Evolutionary conservation across 768 basidiomycete species (phyloP), one percentile per base, ranked within the genome.

Genomic region (Epithele typhae): DNA sequence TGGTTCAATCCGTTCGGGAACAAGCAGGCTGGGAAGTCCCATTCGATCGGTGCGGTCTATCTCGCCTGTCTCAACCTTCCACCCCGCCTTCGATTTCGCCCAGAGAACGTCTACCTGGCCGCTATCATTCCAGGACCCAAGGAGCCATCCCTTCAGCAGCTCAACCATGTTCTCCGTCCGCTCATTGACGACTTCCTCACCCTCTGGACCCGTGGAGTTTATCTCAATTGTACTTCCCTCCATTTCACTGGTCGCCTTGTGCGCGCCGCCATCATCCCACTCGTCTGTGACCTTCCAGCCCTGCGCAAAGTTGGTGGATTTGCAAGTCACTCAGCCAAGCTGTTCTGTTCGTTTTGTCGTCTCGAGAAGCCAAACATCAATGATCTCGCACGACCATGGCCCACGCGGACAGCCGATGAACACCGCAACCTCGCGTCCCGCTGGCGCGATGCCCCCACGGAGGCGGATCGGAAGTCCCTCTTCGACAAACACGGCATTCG

Each of bases 81-180:
- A 5, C 54, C 52, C 3, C 24, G 51, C 8, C 40, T 57, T 4
- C 54, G 59, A 4, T 58, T 43, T 24, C 40, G 51, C 34, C 21
- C 53, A 45, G 56, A 58, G 33, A 73, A 75, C 45, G 64, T 75
- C 56, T 74, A 62, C 46, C 57, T 75, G 0, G 69, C 62, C 2
- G 70, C 65, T 0, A 52, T 76, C 44, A 68, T 74, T 21, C 70
- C 71, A 3, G 70, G 73, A 0, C 74, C 73, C 0, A 51, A 60
- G 0, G 62, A 68, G 36, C 71, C 73, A 1, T 56, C 54, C 1
- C 42, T 64, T 0, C 36, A 60, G 0, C 50, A 66, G 25, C 54
- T 72, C 7, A 72, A 75, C 32, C 68, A 72, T 37, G 54, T 70
- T 21, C 53, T 77, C 2, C n/a, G 25, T 0, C 69, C 65, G 1